phyloP scores from a whole-genome alignment of 192 early-diverging fungal genomes.

The Dissophora globulifera region DNA sequence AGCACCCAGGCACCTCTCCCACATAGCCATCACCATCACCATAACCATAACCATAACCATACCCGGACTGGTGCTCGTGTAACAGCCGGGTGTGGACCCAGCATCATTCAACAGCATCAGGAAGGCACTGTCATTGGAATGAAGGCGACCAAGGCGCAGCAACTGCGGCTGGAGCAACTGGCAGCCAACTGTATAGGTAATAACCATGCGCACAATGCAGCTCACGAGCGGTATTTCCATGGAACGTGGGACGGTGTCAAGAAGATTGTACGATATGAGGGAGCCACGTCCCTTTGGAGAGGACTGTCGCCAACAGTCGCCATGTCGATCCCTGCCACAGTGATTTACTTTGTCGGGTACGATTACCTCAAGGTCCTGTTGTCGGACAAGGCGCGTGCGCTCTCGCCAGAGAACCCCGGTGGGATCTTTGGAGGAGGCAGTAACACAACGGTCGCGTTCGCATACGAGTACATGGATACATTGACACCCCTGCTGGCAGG shows the following conservation, averaged over 20 bases:
- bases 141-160: slow-evolving; percentile 17
- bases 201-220: slow-evolving; percentile 21
- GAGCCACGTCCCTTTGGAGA: slow-evolving; percentile 82
- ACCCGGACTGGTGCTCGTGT: no score
- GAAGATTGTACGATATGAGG: slow-evolving; percentile 85
- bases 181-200: slow-evolving; percentile 46
- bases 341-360: slow-evolving; percentile 96
- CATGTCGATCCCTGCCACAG: slow-evolving; percentile 91
- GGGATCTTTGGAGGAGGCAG: no score
- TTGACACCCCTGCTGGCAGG: slow-evolving; percentile 71
- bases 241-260: slow-evolving; percentile 74
- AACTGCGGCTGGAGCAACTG: slow-evolving; percentile 38
- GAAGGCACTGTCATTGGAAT: slow-evolving; percentile 56
- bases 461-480: slow-evolving; percentile 31
- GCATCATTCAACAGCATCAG: slow-evolving; percentile 45
- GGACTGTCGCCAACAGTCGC: slow-evolving; percentile 88
- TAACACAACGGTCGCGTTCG: background rate
- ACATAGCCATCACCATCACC: slow-evolving; percentile 5
- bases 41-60: slow-evolving; percentile 27
- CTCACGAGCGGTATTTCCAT: slow-evolving; percentile 34
- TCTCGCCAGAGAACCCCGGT: slow-evolving; percentile 19
- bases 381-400: slow-evolving; percentile 11
- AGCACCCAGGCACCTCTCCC: no score
- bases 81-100: slow-evolving; percentile 23
- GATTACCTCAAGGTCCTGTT: slow-evolving; percentile 78